A percentile compares a stretch with the other conserved stretches of the same genome.
Evolutionary conservation across 805 yeast genomes (phyloP).

Genomic region (Metschnikowia chrysomelidarum): DNA sequence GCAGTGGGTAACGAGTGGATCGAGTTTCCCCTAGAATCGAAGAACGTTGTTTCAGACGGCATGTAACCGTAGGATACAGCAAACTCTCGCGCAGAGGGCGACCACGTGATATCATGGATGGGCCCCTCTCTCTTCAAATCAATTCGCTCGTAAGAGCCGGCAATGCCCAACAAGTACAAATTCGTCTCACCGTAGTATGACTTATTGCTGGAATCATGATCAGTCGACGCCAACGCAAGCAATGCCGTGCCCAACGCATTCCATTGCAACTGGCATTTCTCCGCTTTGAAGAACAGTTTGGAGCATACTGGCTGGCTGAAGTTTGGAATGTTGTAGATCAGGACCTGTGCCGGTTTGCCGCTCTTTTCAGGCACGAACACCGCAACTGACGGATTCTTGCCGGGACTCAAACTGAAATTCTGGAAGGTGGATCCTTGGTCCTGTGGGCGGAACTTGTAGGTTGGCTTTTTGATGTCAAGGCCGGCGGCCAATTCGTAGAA

Average conservation of each 20-base stretch:
- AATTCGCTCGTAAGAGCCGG: constrained; percentile 89
- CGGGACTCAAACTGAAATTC: constrained; percentile 74
- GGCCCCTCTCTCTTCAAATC: constrained; percentile 91
- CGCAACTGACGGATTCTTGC: constrained; percentile 85
- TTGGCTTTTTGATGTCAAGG: constrained; percentile 45
- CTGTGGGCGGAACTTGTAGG: constrained; percentile 53
- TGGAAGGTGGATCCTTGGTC: constrained; percentile 51
- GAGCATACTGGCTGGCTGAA: constrained; percentile 75
- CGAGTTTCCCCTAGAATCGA: constrained; percentile 89
- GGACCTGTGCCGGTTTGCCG: constrained; percentile 88
- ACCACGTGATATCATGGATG: constrained; percentile 96
- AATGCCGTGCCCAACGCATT: constrained; percentile 91
- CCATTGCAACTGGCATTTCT: constrained; percentile 90
- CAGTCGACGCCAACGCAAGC: constrained; percentile 90
- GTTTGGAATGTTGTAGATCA: constrained; percentile 77
- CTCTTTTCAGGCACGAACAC: constrained; percentile 82
- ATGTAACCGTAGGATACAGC: constrained; percentile 96
- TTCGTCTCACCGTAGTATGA: constrained; percentile 97
- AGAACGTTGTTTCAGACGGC: constrained; percentile 95
- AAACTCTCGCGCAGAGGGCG: constrained; percentile 93
- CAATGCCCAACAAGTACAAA: constrained; percentile 83
- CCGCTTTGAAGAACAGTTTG: constrained; percentile 94
- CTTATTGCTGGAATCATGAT: constrained; percentile 90
- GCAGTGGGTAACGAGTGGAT: constrained; percentile 81
- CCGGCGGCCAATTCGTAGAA: constrained; percentile 53